These are phyloP conservation scores for Grifola frondosa DNA, from an alignment of 1,284 basidiomycete genomes.

Conservation along the genomic window DNA sequence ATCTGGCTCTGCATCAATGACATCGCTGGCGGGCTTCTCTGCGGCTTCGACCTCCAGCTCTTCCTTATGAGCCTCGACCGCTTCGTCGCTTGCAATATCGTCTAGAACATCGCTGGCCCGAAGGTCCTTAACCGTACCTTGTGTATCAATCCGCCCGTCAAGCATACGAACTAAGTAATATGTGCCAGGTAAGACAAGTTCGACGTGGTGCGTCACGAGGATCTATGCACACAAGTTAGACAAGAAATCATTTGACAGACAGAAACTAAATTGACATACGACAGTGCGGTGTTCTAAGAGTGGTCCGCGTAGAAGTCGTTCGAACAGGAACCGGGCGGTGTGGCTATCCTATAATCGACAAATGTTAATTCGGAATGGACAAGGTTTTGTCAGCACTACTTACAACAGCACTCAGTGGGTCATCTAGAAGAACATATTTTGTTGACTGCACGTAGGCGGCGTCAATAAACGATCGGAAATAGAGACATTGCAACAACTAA, in stretches of 20 bases:
- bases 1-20: slow-evolving; percentile 28
- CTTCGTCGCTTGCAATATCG: slow-evolving; percentile 49
- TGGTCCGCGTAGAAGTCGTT: slow-evolving; percentile 62
- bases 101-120: slow-evolving; percentile 57
- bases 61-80: slow-evolving; percentile 32
- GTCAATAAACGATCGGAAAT: neutral
- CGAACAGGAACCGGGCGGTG: slow-evolving; percentile 68
- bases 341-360: slow-evolving; percentile 59
- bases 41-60: slow-evolving; percentile 34
- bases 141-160: slow-evolving; percentile 69
- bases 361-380: neutral
- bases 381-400: slow-evolving; percentile 22
- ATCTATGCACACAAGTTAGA: slow-evolving; percentile 45
- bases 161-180: slow-evolving; percentile 73
- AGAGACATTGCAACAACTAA: slow-evolving; percentile 7
- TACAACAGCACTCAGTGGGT: slow-evolving; percentile 71
- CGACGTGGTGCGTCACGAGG: slow-evolving; percentile 75
- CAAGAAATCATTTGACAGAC: too few relatives aligned
- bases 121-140: slow-evolving; percentile 64
- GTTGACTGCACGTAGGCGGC: slow-evolving; percentile 31
- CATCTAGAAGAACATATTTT: slow-evolving; percentile 69
- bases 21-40: slow-evolving; percentile 32
- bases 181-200: slow-evolving; percentile 68
- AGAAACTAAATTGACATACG: slow-evolving; percentile 37
- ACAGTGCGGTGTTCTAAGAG: slow-evolving; percentile 68